These are phyloP conservation scores for Pascua guehoae DNA, from an alignment of 1,284 basidiomycete genomes.

Conservation along the genomic window DNA sequence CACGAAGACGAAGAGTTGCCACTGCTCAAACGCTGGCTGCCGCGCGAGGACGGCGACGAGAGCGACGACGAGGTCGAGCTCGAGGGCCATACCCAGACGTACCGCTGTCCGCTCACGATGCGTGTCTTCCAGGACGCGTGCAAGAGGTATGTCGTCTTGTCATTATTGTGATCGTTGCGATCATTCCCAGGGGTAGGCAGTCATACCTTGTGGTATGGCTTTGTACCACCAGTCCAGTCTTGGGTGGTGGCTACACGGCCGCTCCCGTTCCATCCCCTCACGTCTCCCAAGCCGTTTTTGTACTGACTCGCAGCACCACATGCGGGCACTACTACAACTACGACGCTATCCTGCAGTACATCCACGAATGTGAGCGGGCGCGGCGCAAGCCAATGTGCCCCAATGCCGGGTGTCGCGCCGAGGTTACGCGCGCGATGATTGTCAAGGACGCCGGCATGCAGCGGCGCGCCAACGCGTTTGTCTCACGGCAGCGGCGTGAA, in stretches of 20 bases:
- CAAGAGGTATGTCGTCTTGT: slow-evolving; percentile 49
- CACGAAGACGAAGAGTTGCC: slow-evolving; percentile 64
- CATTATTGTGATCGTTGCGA: background rate
- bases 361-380: slow-evolving; percentile 4
- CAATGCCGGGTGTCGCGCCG: slow-evolving; percentile 1
- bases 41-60: slow-evolving; percentile 67
- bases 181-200: slow-evolving; percentile 60
- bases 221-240: no score
- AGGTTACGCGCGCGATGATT: background rate
- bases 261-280: no score
- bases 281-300: no score
- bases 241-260: no score
- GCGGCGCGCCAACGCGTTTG: slow-evolving; percentile 4
- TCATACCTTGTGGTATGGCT: no score
- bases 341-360: slow-evolving; percentile 16
- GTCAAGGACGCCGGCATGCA: slow-evolving; percentile 6
- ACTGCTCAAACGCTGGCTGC: slow-evolving; percentile 66
- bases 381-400: slow-evolving; percentile 1
- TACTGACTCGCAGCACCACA: slow-evolving; percentile 49
- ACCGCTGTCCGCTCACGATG: slow-evolving; percentile 73
- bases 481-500: background rate
- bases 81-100: slow-evolving; percentile 74
- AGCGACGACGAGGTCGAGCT: slow-evolving; percentile 77
- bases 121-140: slow-evolving; percentile 62
- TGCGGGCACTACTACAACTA: slow-evolving; percentile 32